Percentiles rank a stretch among this genome's conserved stretches.
Evolutionary conservation across 1,139 yeast species (phyloP).

Genomic region (Chernovozyma aurita): DNA sequence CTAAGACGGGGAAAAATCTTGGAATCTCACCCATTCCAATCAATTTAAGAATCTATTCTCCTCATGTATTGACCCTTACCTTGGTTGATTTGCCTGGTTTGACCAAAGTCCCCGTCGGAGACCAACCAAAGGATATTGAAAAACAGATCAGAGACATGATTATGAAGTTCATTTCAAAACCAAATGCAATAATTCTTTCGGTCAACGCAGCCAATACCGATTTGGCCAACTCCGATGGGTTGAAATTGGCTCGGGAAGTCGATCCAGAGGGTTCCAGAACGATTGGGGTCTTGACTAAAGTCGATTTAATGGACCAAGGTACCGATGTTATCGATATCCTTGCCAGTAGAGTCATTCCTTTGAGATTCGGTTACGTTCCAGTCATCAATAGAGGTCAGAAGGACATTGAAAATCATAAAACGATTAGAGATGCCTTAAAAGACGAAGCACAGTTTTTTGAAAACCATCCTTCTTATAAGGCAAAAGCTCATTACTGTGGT

Average conservation of each 20-base stretch:
- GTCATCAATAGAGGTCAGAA: slow-evolving; percentile 97
- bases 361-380: slow-evolving; percentile 94
- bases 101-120: slow-evolving; percentile 99
- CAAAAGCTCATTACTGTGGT: slow-evolving; percentile 90
- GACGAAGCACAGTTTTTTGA: slow-evolving; percentile 80
- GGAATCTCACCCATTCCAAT: slow-evolving; percentile 94
- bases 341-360: slow-evolving; percentile 93
- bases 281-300: slow-evolving; percentile 94
- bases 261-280: slow-evolving; percentile 97
- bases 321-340: slow-evolving; percentile 97
- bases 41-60: slow-evolving; percentile 90
- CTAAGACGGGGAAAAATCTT: slow-evolving; percentile 85
- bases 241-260: slow-evolving; percentile 93
- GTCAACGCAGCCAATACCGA: slow-evolving; percentile 98
- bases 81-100: slow-evolving; percentile 96
- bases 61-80: slow-evolving; percentile 91
- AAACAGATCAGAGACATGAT: slow-evolving; percentile 92
- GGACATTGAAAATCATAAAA: slow-evolving; percentile 83
- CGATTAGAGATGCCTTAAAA: slow-evolving; percentile 81
- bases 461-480: slow-evolving; percentile 68
- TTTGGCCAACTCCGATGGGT: slow-evolving; percentile 95
- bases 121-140: slow-evolving; percentile 97
- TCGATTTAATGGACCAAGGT: slow-evolving; percentile 96
- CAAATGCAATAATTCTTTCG: slow-evolving; percentile 91
- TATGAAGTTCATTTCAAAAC: slow-evolving; percentile 88